A percentile compares a stretch with the other conserved stretches of the same genome.
Conservation (phyloP, 2,329 filamentous ascomycete genomes). For the Xylaria hypoxylon region DNA sequence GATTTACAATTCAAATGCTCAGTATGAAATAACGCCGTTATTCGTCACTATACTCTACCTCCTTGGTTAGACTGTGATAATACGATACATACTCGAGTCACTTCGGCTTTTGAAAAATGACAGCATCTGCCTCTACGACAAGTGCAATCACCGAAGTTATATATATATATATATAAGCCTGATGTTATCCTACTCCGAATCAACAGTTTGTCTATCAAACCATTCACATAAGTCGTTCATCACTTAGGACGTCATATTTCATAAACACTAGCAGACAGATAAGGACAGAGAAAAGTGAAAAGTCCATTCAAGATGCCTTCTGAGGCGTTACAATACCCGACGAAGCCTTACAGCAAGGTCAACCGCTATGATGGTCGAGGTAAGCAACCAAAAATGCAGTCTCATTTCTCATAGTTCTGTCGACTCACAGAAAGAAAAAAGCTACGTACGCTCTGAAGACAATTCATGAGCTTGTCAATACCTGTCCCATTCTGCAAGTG, state of each 20-base stretch:
- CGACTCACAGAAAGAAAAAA: conserved; percentile 50
- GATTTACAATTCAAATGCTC: conserved; percentile 16
- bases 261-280: neutral
- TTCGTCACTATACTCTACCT: neutral
- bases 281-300: neutral
- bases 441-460: conserved; percentile 77
- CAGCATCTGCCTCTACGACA: conserved; percentile 1
- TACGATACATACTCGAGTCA: conserved; percentile 4
- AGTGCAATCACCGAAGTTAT: neutral
- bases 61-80: conserved; percentile 11
- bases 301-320: conserved; percentile 55
- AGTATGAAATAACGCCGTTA: neutral
- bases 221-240: neutral
- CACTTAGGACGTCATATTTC: neutral
- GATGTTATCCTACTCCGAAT: neutral
- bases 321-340: conserved; percentile 69
- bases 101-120: conserved; percentile 14
- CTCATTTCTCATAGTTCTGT: conserved; percentile 19
- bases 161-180: conserved; percentile 20
- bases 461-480: conserved; percentile 82
- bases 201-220: neutral
- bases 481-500: conserved; percentile 79
- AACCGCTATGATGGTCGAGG: conserved; percentile 75
- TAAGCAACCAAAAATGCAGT: conserved; percentile 47
- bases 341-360: conserved; percentile 71